These are phyloP conservation scores for Amanita muscaria DNA, from an alignment of 768 basidiomycete genomes.

Conservation along the genomic window DNA sequence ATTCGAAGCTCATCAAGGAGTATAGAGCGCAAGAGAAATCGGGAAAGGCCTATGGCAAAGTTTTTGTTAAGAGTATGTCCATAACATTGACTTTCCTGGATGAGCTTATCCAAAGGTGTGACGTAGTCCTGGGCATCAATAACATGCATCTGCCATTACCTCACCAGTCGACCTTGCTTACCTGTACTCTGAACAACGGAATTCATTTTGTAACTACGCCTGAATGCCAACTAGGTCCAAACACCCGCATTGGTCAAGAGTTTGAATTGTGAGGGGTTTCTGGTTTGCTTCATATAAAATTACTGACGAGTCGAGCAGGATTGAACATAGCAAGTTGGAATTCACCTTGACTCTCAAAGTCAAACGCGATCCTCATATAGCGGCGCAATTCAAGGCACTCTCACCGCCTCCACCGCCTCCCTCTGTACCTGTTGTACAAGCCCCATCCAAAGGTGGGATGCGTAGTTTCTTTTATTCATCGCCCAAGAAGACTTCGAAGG, in stretches of 20 bases:
- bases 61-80: conserved; percentile 80
- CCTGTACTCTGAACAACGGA: conserved; percentile 91
- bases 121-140: conserved; percentile 66
- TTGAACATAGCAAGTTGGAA: conserved; percentile 91
- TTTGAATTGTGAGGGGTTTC: conserved; percentile 69
- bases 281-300: neutral
- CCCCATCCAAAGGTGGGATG: conserved; percentile 56
- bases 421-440: conserved; percentile 28
- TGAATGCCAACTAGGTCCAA: conserved; percentile 49
- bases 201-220: conserved; percentile 94
- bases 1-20: conserved; percentile 83
- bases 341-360: conserved; percentile 88
- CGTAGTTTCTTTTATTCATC: conserved; percentile 70
- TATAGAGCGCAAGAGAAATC: conserved; percentile 67
- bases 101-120: too few relatives aligned
- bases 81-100: too few relatives aligned
- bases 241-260: conserved; percentile 73
- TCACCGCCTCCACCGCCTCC: conserved; percentile 35
- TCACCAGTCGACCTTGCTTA: conserved; percentile 59
- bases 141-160: conserved; percentile 74
- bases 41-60: conserved; percentile 82
- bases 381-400: conserved; percentile 64
- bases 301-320: conserved; percentile 32
- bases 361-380: conserved; percentile 78
- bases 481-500: conserved; percentile 54